These are phyloP conservation scores for Colletotrichum spaethianum DNA, from an alignment of 2,329 filamentous ascomycete species.

Conservation along the genomic window DNA sequence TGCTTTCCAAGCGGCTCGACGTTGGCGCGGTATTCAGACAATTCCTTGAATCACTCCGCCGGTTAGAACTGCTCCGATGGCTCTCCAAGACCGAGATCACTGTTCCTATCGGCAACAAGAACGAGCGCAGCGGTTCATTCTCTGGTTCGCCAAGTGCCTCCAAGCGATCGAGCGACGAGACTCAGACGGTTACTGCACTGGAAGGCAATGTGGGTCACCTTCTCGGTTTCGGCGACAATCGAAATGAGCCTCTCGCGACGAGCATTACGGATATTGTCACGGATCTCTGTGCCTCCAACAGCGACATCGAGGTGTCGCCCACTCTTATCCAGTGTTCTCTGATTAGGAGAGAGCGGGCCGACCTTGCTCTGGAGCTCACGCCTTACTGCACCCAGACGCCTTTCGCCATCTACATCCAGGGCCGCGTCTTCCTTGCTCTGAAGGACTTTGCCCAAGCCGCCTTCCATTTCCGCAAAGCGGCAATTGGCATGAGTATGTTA, in stretches of 20 bases:
- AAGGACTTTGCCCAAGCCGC: conserved; percentile 82
- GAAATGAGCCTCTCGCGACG: conserved; percentile 66
- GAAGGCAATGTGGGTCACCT: conserved; percentile 75
- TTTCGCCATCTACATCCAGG: conserved; percentile 87
- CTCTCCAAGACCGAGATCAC: conserved; percentile 72
- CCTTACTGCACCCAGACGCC: conserved; percentile 70
- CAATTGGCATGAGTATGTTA: conserved; percentile 83
- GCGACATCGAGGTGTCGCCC: conserved; percentile 75
- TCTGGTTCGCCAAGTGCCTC: conserved; percentile 49
- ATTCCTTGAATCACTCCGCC: conserved; percentile 78
- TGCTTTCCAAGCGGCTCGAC: conserved; percentile 71
- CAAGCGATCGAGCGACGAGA: conserved; percentile 62
- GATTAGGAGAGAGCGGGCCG: conserved; percentile 71
- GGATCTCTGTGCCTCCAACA: conserved; percentile 75
- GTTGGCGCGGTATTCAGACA: conserved; percentile 79
- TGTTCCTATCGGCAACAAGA: conserved; percentile 60
- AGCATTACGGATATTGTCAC: conserved; percentile 77
- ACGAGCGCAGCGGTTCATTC: conserved; percentile 54
- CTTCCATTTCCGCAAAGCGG: conserved; percentile 84
- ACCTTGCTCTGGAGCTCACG: conserved; percentile 70
- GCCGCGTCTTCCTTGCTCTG: conserved; percentile 80
- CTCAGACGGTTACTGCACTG: conserved; percentile 68
- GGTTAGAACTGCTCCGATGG: conserved; percentile 82
- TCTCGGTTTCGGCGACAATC: conserved; percentile 70
- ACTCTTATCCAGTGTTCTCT: conserved; percentile 74